These are phyloP conservation scores for Mortierella hygrophila DNA, from an alignment of 192 early-diverging fungal genomes.

Conservation along the genomic window DNA sequence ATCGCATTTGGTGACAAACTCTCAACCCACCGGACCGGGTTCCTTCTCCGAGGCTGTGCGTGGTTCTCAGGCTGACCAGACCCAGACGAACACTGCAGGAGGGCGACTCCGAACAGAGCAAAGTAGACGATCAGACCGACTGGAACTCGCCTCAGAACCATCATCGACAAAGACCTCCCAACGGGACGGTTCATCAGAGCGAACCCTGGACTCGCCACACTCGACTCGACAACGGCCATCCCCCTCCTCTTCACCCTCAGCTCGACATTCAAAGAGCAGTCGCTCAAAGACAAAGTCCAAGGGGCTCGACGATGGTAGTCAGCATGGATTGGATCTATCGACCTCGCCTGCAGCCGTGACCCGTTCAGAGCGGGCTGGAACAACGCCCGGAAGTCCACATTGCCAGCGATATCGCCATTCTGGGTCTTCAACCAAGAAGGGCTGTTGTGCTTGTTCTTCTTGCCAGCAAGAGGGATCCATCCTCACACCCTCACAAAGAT, in stretches of 20 bases:
- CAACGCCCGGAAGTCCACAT: neutral
- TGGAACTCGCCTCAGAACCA: neutral
- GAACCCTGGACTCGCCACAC: neutral
- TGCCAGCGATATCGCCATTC: conserved; percentile 20
- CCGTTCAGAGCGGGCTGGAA: conserved; percentile 11
- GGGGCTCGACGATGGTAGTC: neutral
- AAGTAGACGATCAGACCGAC: neutral
- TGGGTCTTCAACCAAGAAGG: conserved; percentile 17
- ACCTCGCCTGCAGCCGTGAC: neutral
- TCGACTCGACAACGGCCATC: neutral
- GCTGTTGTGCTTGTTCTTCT: conserved; percentile 12
- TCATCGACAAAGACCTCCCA: neutral
- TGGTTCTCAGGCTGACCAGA: neutral
- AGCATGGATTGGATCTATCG: neutral
- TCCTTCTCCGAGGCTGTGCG: neutral
- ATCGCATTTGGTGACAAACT: conserved; percentile 16
- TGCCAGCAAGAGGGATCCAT: conserved; percentile 21
- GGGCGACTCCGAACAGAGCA: neutral
- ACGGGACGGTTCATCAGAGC: neutral
- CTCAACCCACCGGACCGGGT: neutral
- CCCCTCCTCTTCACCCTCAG: neutral
- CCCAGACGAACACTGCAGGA: neutral
- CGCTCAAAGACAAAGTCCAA: conserved; percentile 8
- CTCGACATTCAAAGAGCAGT: conserved; percentile 7
- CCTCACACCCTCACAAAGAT: conserved; percentile 20